Base-by-base conservation (phyloP, 306 rosid genomes). In the Dicorynia guianensis region DNA sequence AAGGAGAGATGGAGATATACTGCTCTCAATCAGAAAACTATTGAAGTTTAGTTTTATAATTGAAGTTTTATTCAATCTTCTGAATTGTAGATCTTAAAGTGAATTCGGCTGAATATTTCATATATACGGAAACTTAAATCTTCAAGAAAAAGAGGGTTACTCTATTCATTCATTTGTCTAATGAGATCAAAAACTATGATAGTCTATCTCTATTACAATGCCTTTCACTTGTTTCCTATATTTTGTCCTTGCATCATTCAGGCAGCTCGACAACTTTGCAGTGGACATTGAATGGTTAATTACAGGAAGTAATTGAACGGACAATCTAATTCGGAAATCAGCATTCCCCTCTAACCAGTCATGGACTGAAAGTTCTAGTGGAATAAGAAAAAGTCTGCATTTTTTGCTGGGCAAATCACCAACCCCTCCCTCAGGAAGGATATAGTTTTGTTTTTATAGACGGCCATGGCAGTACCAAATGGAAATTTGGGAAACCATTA, bases 1-100 rank as follows among this genome's bases (percentile, higher is more conserved):
- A 95, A 95, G 76, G 98, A 92, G 72, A 79, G 97, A 38, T 95
- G 97, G 98, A 92, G 97, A 88, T 95, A 95, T 9, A 89, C 91
- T 50, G 88, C 93, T 76, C 93, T 95, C 44, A 90, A 95, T 81
- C 96, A 88, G 85, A 90, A 79, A 65, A 89, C 89, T 4, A 25
- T 90, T 74, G 96, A 95, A 85, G 88, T 95, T 49, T 93, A 30
- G 83, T 42, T 68, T 34, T 12, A 33, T 38, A 14, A 38, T 25
- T 25, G 30, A 2, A 30, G 58, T 71, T 75, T 77, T 77, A 35
- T 79, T 83, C 46, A 71, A 82, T 79, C 47, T 67, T 76, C 77
- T 61, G 38, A 48, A 54, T 59, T 58, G 47, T 58, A 38, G 67
- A 71, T 64, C 71, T 70, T n/a, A 65, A 46, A 71, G 67, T 67